A percentile compares a stretch with the other conserved stretches of the same genome.
Conservation (phyloP, 768 basidiomycete genomes). For the Lepiota brunneoincarnata region DNA sequence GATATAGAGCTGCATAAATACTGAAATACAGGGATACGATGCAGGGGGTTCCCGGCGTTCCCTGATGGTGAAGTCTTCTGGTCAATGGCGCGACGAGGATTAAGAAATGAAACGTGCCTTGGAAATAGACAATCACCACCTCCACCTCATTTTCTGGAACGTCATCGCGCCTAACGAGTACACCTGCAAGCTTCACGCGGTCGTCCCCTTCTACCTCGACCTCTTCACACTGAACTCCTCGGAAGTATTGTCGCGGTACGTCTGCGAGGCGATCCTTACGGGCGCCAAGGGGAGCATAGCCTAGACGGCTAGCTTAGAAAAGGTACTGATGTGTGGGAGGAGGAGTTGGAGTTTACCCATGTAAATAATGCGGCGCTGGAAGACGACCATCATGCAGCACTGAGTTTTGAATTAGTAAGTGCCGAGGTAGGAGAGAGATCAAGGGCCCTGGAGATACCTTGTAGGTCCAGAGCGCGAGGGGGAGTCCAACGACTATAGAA, state of each 20-base stretch:
- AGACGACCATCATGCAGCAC: conserved; percentile 45
- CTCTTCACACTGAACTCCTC: conserved; percentile 18
- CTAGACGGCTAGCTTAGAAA: conserved; percentile 7
- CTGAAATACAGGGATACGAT: conserved; percentile 42
- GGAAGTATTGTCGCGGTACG: conserved; percentile 13
- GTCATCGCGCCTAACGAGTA: conserved; percentile 13
- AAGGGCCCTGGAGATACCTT: conserved; percentile 26
- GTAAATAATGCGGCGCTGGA: conserved; percentile 51
- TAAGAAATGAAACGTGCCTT: conserved; percentile 17
- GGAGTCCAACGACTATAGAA: conserved; percentile 32
- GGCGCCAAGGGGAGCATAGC: conserved; percentile 38
- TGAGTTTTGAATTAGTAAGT: conserved; percentile 18
- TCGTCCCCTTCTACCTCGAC: conserved; percentile 11
- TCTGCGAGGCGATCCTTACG: conserved; percentile 30
- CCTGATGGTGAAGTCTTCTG: conserved; percentile 31
- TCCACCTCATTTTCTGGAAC: not conserved
- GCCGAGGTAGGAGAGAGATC: not conserved
- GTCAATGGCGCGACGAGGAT: not conserved
- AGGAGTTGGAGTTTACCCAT: conserved; percentile 28
- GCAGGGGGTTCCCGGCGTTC: conserved; percentile 49
- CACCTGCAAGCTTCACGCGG: conserved; percentile 13
- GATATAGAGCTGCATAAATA: conserved; percentile 21
- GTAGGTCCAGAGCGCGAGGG: conserved; percentile 38
- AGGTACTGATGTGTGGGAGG: too few species aligned
- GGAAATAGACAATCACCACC: conserved; percentile 21